phyloP scores from a whole-genome alignment of 257 asterid species.

The Lavandula angustifolia region DNA sequence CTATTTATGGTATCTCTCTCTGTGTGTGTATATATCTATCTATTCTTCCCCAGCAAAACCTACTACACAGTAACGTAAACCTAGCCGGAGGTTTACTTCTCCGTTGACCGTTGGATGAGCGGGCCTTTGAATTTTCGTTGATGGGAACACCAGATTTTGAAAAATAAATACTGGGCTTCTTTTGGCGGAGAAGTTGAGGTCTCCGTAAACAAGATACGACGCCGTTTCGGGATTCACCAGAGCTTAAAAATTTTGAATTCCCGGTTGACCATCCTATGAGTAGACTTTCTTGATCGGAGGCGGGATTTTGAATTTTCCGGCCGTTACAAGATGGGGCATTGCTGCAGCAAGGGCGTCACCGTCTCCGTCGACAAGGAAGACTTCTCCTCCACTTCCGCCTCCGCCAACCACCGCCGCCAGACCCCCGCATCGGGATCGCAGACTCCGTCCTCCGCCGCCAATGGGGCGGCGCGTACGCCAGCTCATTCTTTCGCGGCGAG shows the following conservation, averaged over 20 bases:
- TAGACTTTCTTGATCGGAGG: slow-evolving; percentile 36
- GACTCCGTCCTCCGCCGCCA: slow-evolving; percentile 45
- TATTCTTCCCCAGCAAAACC: no score
- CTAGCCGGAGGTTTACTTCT: slow-evolving; percentile 45
- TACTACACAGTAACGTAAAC: slow-evolving; percentile 12
- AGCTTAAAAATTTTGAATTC: slow-evolving; percentile 20
- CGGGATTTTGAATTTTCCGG: slow-evolving; percentile 19
- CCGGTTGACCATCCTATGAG: slow-evolving; percentile 28
- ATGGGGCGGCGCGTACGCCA: slow-evolving; percentile 71
- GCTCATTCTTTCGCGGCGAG: slow-evolving; percentile 74
- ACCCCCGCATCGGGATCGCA: slow-evolving; percentile 52
- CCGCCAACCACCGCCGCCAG: slow-evolving; percentile 35
- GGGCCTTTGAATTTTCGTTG: slow-evolving; percentile 32
- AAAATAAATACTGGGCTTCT: slow-evolving; percentile 24
- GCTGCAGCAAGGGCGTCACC: slow-evolving; percentile 67
- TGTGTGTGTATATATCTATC: not conserved
- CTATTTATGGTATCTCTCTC: not conserved
- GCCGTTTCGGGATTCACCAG: slow-evolving; percentile 24
- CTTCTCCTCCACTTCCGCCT: slow-evolving; percentile 27
- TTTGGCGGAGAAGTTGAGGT: slow-evolving; percentile 25
- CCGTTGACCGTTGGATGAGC: slow-evolving; percentile 50
- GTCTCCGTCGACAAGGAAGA: slow-evolving; percentile 41
- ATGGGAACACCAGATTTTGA: slow-evolving; percentile 29
- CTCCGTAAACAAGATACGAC: slow-evolving; percentile 24
- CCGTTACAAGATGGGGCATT: slow-evolving; percentile 75